Conservation (phyloP, 176 grass and related monocot genomes). For the bread wheat (Triticum aestivum) region DNA sequence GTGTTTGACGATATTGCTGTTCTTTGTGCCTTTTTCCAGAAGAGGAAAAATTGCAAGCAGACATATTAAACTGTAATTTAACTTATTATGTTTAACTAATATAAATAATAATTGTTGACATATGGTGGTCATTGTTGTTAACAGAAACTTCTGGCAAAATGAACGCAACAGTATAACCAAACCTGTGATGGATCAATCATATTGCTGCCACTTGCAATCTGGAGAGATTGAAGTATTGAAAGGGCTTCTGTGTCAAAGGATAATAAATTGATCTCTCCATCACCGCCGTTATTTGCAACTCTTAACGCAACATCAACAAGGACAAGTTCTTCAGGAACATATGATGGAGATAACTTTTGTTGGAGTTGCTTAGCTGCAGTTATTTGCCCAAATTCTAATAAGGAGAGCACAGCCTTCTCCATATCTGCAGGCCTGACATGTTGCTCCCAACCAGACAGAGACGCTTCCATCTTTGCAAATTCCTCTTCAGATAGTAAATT, state of each 20-base stretch:
- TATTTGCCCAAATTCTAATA: slow-evolving; percentile 98
- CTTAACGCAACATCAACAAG: slow-evolving; percentile 85
- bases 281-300: slow-evolving; percentile 58
- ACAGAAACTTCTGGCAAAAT: not conserved
- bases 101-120: not conserved
- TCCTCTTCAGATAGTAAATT: slow-evolving; percentile 59
- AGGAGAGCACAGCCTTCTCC: slow-evolving; percentile 92
- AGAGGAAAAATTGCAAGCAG: not conserved
- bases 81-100: slow-evolving; percentile 1
- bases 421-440: slow-evolving; percentile 83
- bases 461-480: slow-evolving; percentile 61
- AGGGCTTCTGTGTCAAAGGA: slow-evolving; percentile 48
- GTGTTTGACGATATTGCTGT: not conserved
- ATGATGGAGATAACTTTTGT: slow-evolving; percentile 83
- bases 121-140: not conserved
- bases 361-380: slow-evolving; percentile 95
- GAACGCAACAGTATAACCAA: slow-evolving; percentile 39
- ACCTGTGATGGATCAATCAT: slow-evolving; percentile 72
- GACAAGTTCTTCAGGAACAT: slow-evolving; percentile 79
- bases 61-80: not conserved
- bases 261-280: slow-evolving; percentile 58
- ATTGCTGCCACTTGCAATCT: slow-evolving; percentile 44
- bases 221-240: slow-evolving; percentile 54
- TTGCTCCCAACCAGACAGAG: slow-evolving; percentile 91
- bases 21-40: not conserved